Conservation (phyloP, 169 alveolate genomes). For the Plasmodium sp. region DNA sequence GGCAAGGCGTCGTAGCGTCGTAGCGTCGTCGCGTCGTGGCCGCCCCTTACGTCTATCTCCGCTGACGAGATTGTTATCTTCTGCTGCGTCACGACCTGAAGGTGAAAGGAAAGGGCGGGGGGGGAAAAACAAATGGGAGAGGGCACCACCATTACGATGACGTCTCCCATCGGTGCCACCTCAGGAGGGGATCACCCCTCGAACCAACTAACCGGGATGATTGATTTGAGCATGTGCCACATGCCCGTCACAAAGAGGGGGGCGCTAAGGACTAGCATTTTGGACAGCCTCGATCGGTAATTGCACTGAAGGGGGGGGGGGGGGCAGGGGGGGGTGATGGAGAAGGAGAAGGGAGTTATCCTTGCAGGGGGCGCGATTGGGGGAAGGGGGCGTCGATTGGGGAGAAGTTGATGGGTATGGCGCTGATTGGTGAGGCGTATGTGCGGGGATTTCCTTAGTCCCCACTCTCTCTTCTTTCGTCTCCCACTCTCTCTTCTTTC, state of each 20-base stretch:
- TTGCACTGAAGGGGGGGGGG: slow-evolving; percentile 14
- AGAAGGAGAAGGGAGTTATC: neutral
- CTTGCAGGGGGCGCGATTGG: neutral
- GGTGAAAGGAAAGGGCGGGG: neutral
- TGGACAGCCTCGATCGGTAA: slow-evolving; percentile 39
- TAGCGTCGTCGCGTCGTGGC: neutral
- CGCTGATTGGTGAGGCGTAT: neutral
- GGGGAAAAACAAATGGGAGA: neutral
- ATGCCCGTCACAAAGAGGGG: slow-evolving; percentile 53
- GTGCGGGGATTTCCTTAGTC: neutral
- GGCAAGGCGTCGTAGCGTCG: too few relatives aligned
- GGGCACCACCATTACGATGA: neutral
- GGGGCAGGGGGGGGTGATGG: neutral
- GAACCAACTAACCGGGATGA: slow-evolving; percentile 20
- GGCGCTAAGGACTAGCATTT: slow-evolving; percentile 51
- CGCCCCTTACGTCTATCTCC: slow-evolving; percentile 17
- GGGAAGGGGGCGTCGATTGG: too few relatives aligned
- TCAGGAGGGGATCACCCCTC: neutral
- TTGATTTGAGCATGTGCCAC: slow-evolving; percentile 60
- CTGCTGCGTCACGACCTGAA: slow-evolving; percentile 45
- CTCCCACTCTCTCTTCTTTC: neutral
- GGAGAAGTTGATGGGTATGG: neutral
- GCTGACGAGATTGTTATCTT: slow-evolving; percentile 47
- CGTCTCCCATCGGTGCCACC: neutral
- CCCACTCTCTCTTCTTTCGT: neutral